Base-by-base conservation (phyloP, 1,139 yeast species). In the Geotrichum aggregatum region DNA sequence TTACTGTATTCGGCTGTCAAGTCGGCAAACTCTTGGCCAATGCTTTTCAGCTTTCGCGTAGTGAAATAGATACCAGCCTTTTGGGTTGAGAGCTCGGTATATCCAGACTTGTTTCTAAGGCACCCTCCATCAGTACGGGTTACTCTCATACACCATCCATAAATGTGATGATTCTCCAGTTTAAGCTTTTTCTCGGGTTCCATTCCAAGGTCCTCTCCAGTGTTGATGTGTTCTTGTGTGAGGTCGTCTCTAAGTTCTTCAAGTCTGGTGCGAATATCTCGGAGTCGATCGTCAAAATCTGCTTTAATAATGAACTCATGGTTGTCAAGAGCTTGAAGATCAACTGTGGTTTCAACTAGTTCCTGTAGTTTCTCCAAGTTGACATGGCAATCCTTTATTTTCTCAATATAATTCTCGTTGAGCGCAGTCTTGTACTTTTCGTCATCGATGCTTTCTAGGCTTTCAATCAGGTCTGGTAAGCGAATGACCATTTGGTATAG, bases 11-110 rank as follows among this genome's bases (percentile, higher is more conserved):
- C 84, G 16, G 75, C 74, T 55, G 82, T 81, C 21, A 84, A 74
- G 45, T 79, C 79, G 11, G 72, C 70, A 61, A 82, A 84, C 56
- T 82, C 80, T 44, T 74, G 72, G 7, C 91, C 80, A 43, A 84
- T 73, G n/a, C 74, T 71, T 43, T 79, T 76, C 58, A 92, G 73
- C 58, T 77, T 76, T 40, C 73, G 70, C 2, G 95, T 87, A 5
- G 96, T 87, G 72, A 92, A 92, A 66, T 76, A 88, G 1, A 91
- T 92, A 53, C 98, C 98, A 0, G 96, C 95, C 67, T 92, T 92
- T 34, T 88, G 95, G 0, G 98, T 89, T 51, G 89, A 87, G 33
- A 91, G 74, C 66, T 92, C 97, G 49, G 76, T 76, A 65, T 84
- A 92, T 47, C 77, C 76, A 7, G 70, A 61, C 21, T 72, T 69